Conservation (phyloP, 768 basidiomycete genomes). For the Mrakia frigida region DNA sequence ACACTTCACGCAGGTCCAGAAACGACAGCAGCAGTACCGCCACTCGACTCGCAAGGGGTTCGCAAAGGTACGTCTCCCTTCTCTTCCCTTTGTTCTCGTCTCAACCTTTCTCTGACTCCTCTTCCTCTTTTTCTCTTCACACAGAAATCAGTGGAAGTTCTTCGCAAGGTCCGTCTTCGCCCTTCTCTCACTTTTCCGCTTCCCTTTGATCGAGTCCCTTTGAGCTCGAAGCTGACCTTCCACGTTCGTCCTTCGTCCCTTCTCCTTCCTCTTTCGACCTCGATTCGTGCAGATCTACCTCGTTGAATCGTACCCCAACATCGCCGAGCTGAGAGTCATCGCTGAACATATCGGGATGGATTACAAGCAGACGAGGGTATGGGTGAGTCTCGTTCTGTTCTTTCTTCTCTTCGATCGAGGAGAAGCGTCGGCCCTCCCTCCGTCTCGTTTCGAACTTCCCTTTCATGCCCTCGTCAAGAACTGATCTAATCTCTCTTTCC, state of each 20-base stretch:
- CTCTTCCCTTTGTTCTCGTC: conserved; percentile 7
- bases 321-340: conserved; percentile 18
- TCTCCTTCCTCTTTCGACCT: background rate
- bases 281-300: conserved; percentile 12
- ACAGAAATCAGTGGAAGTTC: conserved; percentile 7
- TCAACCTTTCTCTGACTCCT: no score
- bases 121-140: background rate
- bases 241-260: background rate
- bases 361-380: conserved; percentile 26
- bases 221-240: background rate
- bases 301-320: conserved; percentile 24
- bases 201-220: background rate
- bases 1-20: background rate
- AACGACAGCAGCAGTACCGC: background rate
- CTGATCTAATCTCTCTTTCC: background rate
- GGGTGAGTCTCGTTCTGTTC: conserved; percentile 16
- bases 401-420: background rate
- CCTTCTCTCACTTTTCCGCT: background rate
- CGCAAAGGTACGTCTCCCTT: background rate
- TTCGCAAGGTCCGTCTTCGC: conserved; percentile 8
- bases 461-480: background rate
- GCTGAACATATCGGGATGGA: conserved; percentile 13
- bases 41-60: background rate
- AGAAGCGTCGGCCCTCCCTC: background rate
- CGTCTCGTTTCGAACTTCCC: background rate